Conservation (phyloP, 2,329 filamentous ascomycete species). For the Alternaria atra region DNA sequence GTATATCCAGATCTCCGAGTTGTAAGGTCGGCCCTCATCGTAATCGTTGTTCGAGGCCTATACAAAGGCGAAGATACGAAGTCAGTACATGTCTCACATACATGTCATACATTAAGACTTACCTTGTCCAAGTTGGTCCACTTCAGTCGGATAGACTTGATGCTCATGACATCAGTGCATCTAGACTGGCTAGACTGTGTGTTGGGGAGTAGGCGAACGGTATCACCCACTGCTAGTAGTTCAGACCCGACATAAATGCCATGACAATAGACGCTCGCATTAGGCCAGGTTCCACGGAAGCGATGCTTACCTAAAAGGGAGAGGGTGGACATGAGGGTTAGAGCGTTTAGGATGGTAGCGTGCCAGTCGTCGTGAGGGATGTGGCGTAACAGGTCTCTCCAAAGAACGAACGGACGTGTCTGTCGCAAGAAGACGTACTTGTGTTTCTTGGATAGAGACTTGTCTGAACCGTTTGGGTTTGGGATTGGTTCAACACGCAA, state of each 20-base stretch:
- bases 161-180: conserved; percentile 62
- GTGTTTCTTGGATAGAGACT: conserved; percentile 62
- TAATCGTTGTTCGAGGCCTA: conserved; percentile 55
- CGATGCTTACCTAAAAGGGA: conserved; percentile 62
- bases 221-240: conserved; percentile 63
- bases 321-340: conserved; percentile 63
- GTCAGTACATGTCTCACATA: too few species aligned
- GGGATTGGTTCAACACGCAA: conserved; percentile 67
- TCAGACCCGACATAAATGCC: conserved; percentile 67
- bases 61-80: too few species aligned
- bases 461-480: conserved; percentile 60
- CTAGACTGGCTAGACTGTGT: conserved; percentile 15
- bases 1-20: conserved; percentile 57
- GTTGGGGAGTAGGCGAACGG: conserved; percentile 58
- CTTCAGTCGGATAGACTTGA: conserved; percentile 63
- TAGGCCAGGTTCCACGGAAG: conserved; percentile 64
- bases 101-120: too few species aligned
- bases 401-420: conserved; percentile 65
- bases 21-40: conserved; percentile 58
- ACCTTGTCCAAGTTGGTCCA: conserved; percentile 58
- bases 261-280: conserved; percentile 61
- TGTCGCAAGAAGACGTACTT: conserved; percentile 64
- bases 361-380: conserved; percentile 57
- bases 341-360: conserved; percentile 63
- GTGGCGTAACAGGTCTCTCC: conserved; percentile 59